Base-by-base conservation (phyloP, 129 eudicot genomes). In the Artemisia argyi region DNA sequence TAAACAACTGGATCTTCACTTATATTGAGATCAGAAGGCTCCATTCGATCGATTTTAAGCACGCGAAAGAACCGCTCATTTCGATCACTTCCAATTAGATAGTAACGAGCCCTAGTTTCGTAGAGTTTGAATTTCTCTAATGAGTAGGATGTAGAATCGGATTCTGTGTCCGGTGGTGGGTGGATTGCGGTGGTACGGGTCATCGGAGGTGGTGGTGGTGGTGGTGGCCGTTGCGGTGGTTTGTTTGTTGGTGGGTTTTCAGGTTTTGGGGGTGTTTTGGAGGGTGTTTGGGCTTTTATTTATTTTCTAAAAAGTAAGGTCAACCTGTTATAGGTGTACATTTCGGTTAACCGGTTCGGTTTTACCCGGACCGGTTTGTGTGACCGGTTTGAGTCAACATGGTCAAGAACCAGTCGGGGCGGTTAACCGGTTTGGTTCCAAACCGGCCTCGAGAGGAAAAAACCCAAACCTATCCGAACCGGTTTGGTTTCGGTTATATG, bases 1-100 rank as follows among this genome's bases (percentile, higher is more conserved):
- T 95, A 90, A 11, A 90, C 97, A 13, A 88, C 96, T 4, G 99
- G 99, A 61, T 95, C 99, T 82, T 95, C 96, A 63, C 88, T 88
- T 11, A 95, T 86, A 69, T 85, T 88, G 20, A 95, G 80, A 69
- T 95, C 99, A 10, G 97, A 88, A 13, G 96, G 83, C 65, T 90
- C 99, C 88, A 85, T 90, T 22, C 97, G 78, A 64, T 95, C 99
- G 17, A 95, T 95, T 69, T 90, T 95, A 17, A 95, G 69, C 32
- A 95, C 97, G 71, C 99, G 81, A 67, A 86, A 95, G 56, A 69
- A 83, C 73, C 79, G 78, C 84, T 95, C 86, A 47, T 85, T 81
- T 78, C 89, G 87, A 83, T 95, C 99, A 66, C 96, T 90, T 11
- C 99, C 99, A 62, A 95, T 84, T 61, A 95, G 72, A 61, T 95